Conservation (phyloP, 2,329 filamentous ascomycete species). For the Bipolaris gigantea region DNA sequence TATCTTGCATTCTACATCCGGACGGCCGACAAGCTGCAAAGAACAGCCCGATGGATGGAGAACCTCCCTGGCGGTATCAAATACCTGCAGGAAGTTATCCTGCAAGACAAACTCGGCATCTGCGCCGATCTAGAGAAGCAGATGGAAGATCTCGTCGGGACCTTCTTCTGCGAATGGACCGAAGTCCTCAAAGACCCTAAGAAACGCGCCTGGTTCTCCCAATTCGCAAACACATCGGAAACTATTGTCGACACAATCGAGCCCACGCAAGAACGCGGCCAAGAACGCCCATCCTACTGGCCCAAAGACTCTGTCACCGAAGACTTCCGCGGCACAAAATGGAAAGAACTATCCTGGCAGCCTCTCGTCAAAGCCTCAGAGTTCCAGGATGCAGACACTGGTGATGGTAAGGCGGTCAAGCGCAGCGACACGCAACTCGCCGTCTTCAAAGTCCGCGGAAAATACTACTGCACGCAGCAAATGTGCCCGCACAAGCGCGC, state of each 20-base stretch:
- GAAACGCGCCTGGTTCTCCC: slow-evolving; percentile 69
- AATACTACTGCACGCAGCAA: slow-evolving; percentile 84
- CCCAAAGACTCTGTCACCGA: slow-evolving; percentile 66
- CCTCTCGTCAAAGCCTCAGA: slow-evolving; percentile 71
- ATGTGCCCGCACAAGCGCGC: slow-evolving; percentile 94
- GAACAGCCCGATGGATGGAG: slow-evolving; percentile 87
- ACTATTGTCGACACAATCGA: slow-evolving; percentile 67
- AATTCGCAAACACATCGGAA: slow-evolving; percentile 84
- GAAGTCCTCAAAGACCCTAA: slow-evolving; percentile 73
- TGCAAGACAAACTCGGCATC: slow-evolving; percentile 85
- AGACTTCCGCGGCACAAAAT: slow-evolving; percentile 70
- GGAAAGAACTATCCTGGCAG: slow-evolving; percentile 76
- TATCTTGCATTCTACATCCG: slow-evolving; percentile 94
- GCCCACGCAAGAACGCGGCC: slow-evolving; percentile 69
- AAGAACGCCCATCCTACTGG: slow-evolving; percentile 77
- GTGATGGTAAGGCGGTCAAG: slow-evolving; percentile 77
- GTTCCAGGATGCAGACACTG: slow-evolving; percentile 71
- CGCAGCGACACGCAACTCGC: slow-evolving; percentile 87
- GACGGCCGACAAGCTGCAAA: slow-evolving; percentile 85
- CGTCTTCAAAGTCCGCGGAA: slow-evolving; percentile 78
- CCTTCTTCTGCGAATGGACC: slow-evolving; percentile 91
- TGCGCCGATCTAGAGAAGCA: slow-evolving; percentile 81
- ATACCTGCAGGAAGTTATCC: slow-evolving; percentile 79
- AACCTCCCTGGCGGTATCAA: slow-evolving; percentile 78
- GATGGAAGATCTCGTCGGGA: slow-evolving; percentile 81